Evolutionary conservation across 2,329 filamentous ascomycete genomes (phyloP), one percentile per base, ranked within the genome.

Genomic region (Ambrosiella beaveri): DNA sequence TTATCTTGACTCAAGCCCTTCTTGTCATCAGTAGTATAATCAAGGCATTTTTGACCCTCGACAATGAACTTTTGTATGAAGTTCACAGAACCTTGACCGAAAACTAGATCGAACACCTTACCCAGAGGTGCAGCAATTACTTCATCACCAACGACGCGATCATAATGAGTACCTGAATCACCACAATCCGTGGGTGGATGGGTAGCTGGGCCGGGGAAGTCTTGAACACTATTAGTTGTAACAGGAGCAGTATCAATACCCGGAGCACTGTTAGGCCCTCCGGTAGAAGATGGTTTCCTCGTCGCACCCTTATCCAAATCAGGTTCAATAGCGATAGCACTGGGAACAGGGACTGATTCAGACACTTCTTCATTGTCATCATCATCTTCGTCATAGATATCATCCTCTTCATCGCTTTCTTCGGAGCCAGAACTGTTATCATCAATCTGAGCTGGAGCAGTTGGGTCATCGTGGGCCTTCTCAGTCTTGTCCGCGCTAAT

Each of bases 401-500:
- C 87, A 49, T 79, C 81, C 45, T 84, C 86, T 17, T 80, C 77
- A 13, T 77, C 80, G 36, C 67, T 68, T 40, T 82, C 86, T 12
- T 80, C 78, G 1, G 77, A 78, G 11, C 70, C 78, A 63, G 77
- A 81, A 4, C 68, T 71, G 37, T 82, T 86, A 40, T 73, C 76
- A 71, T 65, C 60, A 12, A 57, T 52, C 7, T 57, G 53, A 7
- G 41, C 13, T 15, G 59, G 38, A 17, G 51, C 12, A 41, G 53
- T 36, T 35, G 53, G 68, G 60, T 72, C 74, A 35, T 71, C 69
- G 41, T 86, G 84, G 35, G 84, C 76, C 69, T 95, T 93, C 65
- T 94, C 90, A 0, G 88, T 95, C 72, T 93, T 95, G 69, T 96
- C 90, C 19, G 88, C 89, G 3, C 88, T 94, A 67, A 89, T 95